Percentiles rank a stretch among this genome's conserved stretches.
Conservation (phyloP, 2,329 filamentous ascomycete genomes). For the Alternaria brassicicola region DNA sequence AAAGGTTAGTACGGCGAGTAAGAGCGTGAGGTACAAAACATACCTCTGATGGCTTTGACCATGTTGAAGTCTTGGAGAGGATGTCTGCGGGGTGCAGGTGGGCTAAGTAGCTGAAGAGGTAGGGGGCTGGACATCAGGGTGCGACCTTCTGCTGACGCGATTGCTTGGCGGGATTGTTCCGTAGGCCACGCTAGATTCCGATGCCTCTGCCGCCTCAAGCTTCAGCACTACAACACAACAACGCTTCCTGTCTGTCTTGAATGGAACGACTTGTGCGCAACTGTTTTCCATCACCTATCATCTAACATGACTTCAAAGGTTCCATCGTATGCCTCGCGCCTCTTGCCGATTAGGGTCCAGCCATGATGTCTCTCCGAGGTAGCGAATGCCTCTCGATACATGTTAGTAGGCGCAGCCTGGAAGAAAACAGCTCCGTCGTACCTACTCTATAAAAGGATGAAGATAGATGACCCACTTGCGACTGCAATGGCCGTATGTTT, state of each 20-base stretch:
- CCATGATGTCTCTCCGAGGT: neutral
- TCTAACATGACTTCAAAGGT: neutral
- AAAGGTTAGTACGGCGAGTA: neutral
- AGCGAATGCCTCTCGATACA: neutral
- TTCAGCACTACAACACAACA: neutral
- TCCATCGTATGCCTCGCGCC: neutral
- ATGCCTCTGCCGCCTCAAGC: neutral
- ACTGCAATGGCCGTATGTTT: neutral
- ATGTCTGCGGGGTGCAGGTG: constrained; percentile 8
- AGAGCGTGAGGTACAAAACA: neutral
- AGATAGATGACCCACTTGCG: neutral
- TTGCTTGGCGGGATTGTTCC: constrained; percentile 21
- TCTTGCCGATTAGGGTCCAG: neutral
- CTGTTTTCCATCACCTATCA: neutral
- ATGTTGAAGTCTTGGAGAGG: constrained; percentile 46
- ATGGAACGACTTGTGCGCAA: neutral
- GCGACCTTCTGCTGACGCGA: constrained; percentile 19
- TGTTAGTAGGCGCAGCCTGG: neutral
- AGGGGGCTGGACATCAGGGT: constrained; percentile 33
- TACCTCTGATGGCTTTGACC: constrained; percentile 65
- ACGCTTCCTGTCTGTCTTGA: neutral
- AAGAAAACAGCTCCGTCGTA: neutral
- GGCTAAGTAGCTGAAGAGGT: constrained; percentile 2
- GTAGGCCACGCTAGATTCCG: constrained; percentile 8
- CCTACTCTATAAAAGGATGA: neutral